A percentile compares a stretch with the other conserved stretches of the same genome.
Evolutionary conservation across 306 rosid species (phyloP).

Genomic region (Purshia tridentata): DNA sequence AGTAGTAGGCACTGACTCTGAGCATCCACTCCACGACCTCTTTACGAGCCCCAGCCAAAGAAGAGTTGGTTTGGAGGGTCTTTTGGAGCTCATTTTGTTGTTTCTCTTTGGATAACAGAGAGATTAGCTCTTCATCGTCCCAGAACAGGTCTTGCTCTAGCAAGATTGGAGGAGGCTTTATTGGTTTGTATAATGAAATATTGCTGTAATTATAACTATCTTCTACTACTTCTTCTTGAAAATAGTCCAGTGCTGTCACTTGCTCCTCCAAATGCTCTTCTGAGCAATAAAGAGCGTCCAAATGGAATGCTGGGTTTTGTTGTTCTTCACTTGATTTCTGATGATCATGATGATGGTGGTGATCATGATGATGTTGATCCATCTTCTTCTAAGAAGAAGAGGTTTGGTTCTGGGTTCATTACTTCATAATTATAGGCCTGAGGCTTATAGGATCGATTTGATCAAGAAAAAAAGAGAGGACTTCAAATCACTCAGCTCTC

Average conservation of each 20-base stretch:
- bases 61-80: constrained; percentile 15
- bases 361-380: constrained; percentile 32
- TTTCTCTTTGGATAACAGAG: constrained; percentile 54
- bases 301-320: constrained; percentile 29
- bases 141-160: constrained; percentile 63
- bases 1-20: constrained; percentile 56
- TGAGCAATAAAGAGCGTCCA: constrained; percentile 70
- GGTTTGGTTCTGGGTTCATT: constrained; percentile 39
- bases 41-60: constrained; percentile 45
- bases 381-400: constrained; percentile 46
- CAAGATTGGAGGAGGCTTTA: constrained; percentile 23
- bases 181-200: constrained; percentile 17
- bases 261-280: constrained; percentile 64
- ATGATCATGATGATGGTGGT: constrained; percentile 12
- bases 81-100: constrained; percentile 32
- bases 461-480: constrained; percentile 7
- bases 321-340: constrained; percentile 11
- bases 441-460: neutral
- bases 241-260: neutral
- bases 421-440: constrained; percentile 22
- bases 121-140: constrained; percentile 66
- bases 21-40: constrained; percentile 72
- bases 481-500: constrained; percentile 14
- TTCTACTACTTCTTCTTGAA: constrained; percentile 23
- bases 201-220: constrained; percentile 18